These are phyloP conservation scores for Vickermania ingenoplastis DNA, from an alignment of 208 protist species.

Conservation along the genomic window DNA sequence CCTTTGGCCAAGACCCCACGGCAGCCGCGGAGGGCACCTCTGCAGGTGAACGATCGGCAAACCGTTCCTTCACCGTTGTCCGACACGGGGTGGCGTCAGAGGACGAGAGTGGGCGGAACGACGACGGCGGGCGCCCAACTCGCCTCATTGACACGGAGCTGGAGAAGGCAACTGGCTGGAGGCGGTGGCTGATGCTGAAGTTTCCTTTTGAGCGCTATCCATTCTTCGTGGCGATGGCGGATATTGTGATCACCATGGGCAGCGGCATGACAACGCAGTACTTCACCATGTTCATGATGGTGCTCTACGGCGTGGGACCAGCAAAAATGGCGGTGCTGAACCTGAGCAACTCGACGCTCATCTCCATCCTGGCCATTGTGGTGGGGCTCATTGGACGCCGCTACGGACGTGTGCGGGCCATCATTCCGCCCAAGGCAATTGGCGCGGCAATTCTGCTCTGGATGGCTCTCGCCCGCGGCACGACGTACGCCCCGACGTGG, in stretches of 20 bases:
- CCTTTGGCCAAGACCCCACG: too few relatives aligned
- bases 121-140: background rate
- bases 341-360: constrained; percentile 29
- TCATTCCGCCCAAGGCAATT: constrained; percentile 34
- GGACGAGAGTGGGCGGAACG: constrained; percentile 5
- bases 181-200: constrained; percentile 21
- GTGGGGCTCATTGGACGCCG: constrained; percentile 24
- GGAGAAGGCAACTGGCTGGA: constrained; percentile 21
- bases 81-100: background rate
- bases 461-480: constrained; percentile 39
- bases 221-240: constrained; percentile 22
- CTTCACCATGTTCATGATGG: constrained; percentile 70
- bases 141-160: constrained; percentile 33
- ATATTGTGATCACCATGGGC: constrained; percentile 35
- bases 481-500: constrained; percentile 14
- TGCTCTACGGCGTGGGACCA: constrained; percentile 31
- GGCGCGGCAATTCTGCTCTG: constrained; percentile 43
- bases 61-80: background rate
- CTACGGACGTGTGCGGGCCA: constrained; percentile 36
- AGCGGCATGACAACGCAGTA: constrained; percentile 74
- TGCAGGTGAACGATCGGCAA: background rate
- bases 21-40: background rate
- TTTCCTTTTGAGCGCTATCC: constrained; percentile 47
- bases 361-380: constrained; percentile 37
- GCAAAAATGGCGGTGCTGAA: constrained; percentile 29